Percentiles rank a stretch among this genome's conserved stretches.
Conservation (phyloP, 805 yeast species). For the Jamesozyma spencerorum region DNA sequence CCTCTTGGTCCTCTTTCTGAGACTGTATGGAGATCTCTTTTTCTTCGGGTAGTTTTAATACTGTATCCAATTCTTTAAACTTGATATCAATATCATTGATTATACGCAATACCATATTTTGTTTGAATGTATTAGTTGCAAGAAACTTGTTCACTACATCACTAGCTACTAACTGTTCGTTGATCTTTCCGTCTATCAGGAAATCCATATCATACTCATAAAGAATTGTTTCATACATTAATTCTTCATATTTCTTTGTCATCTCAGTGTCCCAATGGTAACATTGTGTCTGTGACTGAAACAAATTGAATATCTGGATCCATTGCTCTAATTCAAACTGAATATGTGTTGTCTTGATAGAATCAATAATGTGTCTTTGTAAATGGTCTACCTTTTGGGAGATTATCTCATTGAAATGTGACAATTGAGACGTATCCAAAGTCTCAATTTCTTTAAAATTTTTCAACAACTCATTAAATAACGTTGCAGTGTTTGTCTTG, state of each 20-base stretch:
- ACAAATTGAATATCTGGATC: conserved; percentile 15
- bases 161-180: conserved; percentile 1
- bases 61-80: conserved; percentile 9
- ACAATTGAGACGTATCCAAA: background rate
- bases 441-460: conserved; percentile 9
- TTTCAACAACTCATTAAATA: conserved; percentile 13
- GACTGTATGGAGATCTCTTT: too few relatives aligned
- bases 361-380: conserved; percentile 9
- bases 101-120: background rate
- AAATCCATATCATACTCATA: conserved; percentile 9
- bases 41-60: background rate
- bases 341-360: conserved; percentile 4
- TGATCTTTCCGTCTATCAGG: conserved; percentile 3
- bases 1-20: background rate
- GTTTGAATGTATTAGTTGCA: background rate
- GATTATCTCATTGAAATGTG: conserved; percentile 8
- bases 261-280: conserved; percentile 12
- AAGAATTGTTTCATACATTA: conserved; percentile 10
- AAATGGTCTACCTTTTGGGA: conserved; percentile 8
- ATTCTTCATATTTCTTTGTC: background rate
- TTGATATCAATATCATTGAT: conserved; percentile 2
- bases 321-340: conserved; percentile 14
- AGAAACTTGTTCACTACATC: background rate
- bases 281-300: conserved; percentile 1
- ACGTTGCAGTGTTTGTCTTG: conserved; percentile 2